Evolutionary conservation across 306 rosid genomes (phyloP).

Genomic region (Medicago ruthenica): DNA sequence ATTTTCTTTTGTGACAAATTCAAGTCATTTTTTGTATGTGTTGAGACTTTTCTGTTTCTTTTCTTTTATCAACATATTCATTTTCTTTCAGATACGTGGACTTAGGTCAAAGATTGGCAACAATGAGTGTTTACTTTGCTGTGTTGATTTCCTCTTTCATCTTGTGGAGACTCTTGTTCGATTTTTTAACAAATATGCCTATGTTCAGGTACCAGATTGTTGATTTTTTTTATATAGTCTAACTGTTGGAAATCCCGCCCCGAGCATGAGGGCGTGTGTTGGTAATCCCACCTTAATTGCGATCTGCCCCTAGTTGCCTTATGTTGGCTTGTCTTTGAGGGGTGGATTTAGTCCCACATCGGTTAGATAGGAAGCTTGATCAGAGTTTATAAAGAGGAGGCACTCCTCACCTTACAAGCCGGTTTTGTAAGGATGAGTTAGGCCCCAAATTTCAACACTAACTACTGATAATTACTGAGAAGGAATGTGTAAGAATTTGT

Average conservation of each 20-base stretch:
- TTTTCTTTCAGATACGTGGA: slow-evolving; percentile 82
- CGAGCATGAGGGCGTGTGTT: too few species aligned
- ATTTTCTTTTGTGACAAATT: slow-evolving; percentile 3
- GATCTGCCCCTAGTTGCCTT: too few species aligned
- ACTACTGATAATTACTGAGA: background rate
- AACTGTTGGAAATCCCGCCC: too few species aligned
- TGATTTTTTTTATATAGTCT: slow-evolving; percentile 13
- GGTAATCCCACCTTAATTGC: too few species aligned
- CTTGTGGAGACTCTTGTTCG: slow-evolving; percentile 99
- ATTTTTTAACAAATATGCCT: slow-evolving; percentile 97
- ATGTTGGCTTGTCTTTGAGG: too few species aligned
- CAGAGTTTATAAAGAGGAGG: too few species aligned
- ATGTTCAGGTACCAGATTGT: slow-evolving; percentile 75
- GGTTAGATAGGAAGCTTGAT: too few species aligned
- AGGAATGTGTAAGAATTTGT: background rate
- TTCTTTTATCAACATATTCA: slow-evolving; percentile 25
- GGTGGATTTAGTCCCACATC: too few species aligned
- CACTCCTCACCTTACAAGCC: too few species aligned
- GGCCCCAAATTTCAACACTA: too few species aligned
- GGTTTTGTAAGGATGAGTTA: too few species aligned
- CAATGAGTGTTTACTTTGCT: slow-evolving; percentile 96
- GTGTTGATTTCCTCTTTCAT: slow-evolving; percentile 95
- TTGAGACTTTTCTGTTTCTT: background rate
- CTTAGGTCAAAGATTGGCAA: slow-evolving; percentile 92
- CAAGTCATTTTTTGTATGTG: slow-evolving; percentile 2